A percentile compares a stretch with the other conserved stretches of the same genome.
Conservation (phyloP, 2,329 filamentous ascomycete species). For the Arthrocladium fulminans region DNA sequence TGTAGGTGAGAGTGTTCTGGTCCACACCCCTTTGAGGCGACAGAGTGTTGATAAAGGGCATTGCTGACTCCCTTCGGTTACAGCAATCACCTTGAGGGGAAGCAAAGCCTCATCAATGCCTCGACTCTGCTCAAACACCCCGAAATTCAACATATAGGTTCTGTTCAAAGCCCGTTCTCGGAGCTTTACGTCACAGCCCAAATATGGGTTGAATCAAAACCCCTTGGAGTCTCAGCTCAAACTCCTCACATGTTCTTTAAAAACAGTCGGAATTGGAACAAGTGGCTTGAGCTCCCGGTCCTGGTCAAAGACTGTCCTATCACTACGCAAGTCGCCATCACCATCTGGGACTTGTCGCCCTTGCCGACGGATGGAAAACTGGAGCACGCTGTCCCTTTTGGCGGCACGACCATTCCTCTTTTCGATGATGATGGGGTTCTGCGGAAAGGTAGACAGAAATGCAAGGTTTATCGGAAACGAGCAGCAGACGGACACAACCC, state of each 20-base stretch:
- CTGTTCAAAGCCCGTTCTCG: constrained; percentile 66
- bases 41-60: not conserved
- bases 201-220: constrained; percentile 92
- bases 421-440: constrained; percentile 89
- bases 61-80: not conserved
- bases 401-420: constrained; percentile 82
- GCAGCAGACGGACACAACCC: constrained; percentile 76
- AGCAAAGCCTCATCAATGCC: constrained; percentile 63
- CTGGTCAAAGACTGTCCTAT: constrained; percentile 72
- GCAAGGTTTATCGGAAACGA: constrained; percentile 70
- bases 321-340: constrained; percentile 79
- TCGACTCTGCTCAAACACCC: constrained; percentile 71
- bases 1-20: constrained; percentile 42
- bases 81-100: constrained; percentile 68
- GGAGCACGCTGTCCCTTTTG: constrained; percentile 79
- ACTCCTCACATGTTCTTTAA: constrained; percentile 90
- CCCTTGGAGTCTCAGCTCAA: constrained; percentile 81
- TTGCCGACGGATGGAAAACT: constrained; percentile 60
- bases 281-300: constrained; percentile 87
- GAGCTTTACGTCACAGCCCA: constrained; percentile 91
- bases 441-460: constrained; percentile 87
- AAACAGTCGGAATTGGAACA: constrained; percentile 68
- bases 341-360: constrained; percentile 87
- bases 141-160: constrained; percentile 77
- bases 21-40: not conserved